Conservation (phyloP, 352 stramenopile species). For the Phytophthora idaei region DNA sequence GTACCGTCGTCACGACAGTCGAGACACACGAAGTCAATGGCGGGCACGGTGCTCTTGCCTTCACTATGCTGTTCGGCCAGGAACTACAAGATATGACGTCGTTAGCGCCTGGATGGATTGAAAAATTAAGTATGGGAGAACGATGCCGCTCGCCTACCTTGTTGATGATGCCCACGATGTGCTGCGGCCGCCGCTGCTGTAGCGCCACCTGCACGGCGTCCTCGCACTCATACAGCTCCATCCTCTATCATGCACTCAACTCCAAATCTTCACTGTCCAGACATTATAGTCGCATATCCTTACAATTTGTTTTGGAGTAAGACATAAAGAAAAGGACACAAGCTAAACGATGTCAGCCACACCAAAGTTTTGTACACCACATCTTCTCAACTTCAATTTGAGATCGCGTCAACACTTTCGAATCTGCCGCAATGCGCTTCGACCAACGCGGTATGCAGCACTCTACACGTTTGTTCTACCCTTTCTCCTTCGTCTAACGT, state of each 20-base stretch:
- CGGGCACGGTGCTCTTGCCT: conserved; percentile 25
- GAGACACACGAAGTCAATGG: conserved; percentile 79
- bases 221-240: conserved; percentile 84
- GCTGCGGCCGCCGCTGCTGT: conserved; percentile 64
- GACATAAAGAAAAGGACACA: neutral
- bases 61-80: conserved; percentile 47
- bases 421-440: conserved; percentile 45
- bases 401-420: conserved; percentile 9
- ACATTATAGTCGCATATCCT: conserved; percentile 1
- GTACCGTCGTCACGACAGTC: conserved; percentile 75
- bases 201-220: conserved; percentile 79
- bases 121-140: conserved; percentile 12
- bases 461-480: neutral
- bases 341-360: neutral
- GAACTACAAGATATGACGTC: conserved; percentile 36
- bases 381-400: conserved; percentile 14
- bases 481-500: neutral
- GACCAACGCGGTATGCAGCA: conserved; percentile 45
- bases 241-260: conserved; percentile 11
- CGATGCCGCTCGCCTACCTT: conserved; percentile 40
- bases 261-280: conserved; percentile 14
- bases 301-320: neutral
- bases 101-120: neutral
- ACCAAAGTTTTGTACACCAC: conserved; percentile 7
- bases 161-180: conserved; percentile 82